Percentiles rank a stretch among this genome's conserved stretches.
Evolutionary conservation across 2,329 filamentous ascomycete species (phyloP).

Genomic region (Fusarium sp.): DNA sequence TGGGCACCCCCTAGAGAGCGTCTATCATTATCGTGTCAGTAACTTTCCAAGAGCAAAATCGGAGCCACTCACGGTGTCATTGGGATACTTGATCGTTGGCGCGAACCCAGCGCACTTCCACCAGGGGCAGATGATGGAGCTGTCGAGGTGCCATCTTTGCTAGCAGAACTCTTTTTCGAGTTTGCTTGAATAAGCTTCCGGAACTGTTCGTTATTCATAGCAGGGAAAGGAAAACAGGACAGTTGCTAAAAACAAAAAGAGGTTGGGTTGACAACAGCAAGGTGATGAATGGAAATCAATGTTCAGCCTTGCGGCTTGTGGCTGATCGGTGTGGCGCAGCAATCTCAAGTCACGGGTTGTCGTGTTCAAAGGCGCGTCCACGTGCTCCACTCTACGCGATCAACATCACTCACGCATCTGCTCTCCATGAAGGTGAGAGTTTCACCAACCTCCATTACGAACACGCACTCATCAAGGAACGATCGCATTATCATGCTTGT

Average conservation of each 20-base stretch:
- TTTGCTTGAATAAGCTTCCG: slow-evolving; percentile 77
- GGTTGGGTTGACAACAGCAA: background rate
- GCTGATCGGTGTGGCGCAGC: slow-evolving; percentile 38
- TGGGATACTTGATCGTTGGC: slow-evolving; percentile 83
- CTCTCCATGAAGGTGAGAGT: slow-evolving; percentile 3
- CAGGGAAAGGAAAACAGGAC: background rate
- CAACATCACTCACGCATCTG: slow-evolving; percentile 17
- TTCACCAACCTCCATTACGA: background rate
- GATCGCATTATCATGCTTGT: background rate
- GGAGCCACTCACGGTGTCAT: slow-evolving; percentile 86
- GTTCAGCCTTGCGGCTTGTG: slow-evolving; percentile 35
- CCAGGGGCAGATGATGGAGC: slow-evolving; percentile 42
- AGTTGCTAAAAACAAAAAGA: background rate
- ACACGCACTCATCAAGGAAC: background rate
- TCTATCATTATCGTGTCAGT: slow-evolving; percentile 55
- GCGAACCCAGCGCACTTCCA: slow-evolving; percentile 75
- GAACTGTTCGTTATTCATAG: slow-evolving; percentile 97
- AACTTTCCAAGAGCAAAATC: background rate
- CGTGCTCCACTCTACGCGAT: slow-evolving; percentile 53
- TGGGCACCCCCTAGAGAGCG: slow-evolving; percentile 70
- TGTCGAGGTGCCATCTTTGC: slow-evolving; percentile 60
- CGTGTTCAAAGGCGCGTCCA: slow-evolving; percentile 51
- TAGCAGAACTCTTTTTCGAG: slow-evolving; percentile 52
- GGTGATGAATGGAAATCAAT: slow-evolving; percentile 12
- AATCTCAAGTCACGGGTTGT: slow-evolving; percentile 51